Conservation (phyloP, 1,284 basidiomycete species). For the Meripilus lineatus region DNA sequence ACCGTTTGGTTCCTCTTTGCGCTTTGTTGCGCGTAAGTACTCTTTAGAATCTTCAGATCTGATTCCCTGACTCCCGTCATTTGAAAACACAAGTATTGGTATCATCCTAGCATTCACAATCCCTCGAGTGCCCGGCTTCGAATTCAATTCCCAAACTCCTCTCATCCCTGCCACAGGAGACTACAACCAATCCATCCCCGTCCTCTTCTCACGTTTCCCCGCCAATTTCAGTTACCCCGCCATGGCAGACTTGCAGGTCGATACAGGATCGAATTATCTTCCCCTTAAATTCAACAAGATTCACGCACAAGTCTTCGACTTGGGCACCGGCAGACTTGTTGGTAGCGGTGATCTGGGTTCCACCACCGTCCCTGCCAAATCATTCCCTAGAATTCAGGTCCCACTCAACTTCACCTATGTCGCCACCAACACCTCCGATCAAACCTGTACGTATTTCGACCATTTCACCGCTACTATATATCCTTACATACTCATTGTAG, state of each 20-base stretch:
- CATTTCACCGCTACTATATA: neutral
- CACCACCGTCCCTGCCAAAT: constrained; percentile 57
- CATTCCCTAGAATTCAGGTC: constrained; percentile 55
- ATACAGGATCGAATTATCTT: constrained; percentile 69
- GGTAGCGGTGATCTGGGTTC: constrained; percentile 58
- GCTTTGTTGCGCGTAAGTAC: constrained; percentile 59
- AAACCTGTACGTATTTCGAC: constrained; percentile 58
- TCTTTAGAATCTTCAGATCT: neutral
- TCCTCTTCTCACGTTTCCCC: constrained; percentile 63
- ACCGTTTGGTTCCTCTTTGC: constrained; percentile 67
- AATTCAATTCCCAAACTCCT: constrained; percentile 54
- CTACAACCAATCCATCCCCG: constrained; percentile 51
- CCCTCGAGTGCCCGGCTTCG: constrained; percentile 72
- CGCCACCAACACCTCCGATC: constrained; percentile 76
- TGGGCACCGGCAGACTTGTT: constrained; percentile 55
- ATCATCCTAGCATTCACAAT: constrained; percentile 72
- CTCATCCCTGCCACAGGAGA: constrained; percentile 52
- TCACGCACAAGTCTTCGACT: constrained; percentile 61
- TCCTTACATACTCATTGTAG: constrained; percentile 29
- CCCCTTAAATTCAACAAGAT: constrained; percentile 70
- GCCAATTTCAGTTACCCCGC: constrained; percentile 87
- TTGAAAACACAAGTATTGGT: constrained; percentile 58
- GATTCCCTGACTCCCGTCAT: constrained; percentile 3
- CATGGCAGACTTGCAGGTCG: constrained; percentile 63
- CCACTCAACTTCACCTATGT: constrained; percentile 80